These are phyloP conservation scores for Arthrobotrys sphaeroides DNA, from an alignment of 2,329 filamentous ascomycete species.

Conservation along the genomic window DNA sequence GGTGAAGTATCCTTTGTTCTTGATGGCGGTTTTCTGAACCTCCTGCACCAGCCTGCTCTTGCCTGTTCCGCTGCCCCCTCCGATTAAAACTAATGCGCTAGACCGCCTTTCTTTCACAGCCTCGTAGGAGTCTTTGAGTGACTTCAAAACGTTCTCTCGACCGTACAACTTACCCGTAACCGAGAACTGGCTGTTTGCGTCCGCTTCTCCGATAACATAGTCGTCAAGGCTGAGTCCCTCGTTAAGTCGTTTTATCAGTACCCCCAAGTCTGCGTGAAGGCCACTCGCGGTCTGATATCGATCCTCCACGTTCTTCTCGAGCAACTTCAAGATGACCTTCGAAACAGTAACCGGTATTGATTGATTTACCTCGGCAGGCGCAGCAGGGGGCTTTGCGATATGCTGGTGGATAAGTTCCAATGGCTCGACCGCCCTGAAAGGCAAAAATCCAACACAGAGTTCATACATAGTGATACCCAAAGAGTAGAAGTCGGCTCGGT, in stretches of 20 bases:
- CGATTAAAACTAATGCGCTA: constrained; percentile 57
- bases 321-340: constrained; percentile 57
- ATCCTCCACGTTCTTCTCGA: constrained; percentile 58
- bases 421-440: constrained; percentile 57
- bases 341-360: constrained; percentile 57
- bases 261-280: constrained; percentile 57
- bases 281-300: constrained; percentile 58
- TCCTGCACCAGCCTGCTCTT: constrained; percentile 58
- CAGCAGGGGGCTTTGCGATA: constrained; percentile 57
- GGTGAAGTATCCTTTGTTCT: constrained; percentile 58
- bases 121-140: constrained; percentile 42
- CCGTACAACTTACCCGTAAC: constrained; percentile 57
- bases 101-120: constrained; percentile 41
- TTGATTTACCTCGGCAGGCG: constrained; percentile 57
- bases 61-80: constrained; percentile 56
- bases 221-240: constrained; percentile 55
- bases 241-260: constrained; percentile 55
- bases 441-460: constrained; percentile 58
- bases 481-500: constrained; percentile 58
- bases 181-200: constrained; percentile 57
- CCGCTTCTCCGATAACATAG: constrained; percentile 57
- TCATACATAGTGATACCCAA: constrained; percentile 58
- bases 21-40: constrained; percentile 57
- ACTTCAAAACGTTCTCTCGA: constrained; percentile 55
- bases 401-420: constrained; percentile 58